Evolutionary conservation across 2,329 filamentous ascomycete species (phyloP).

Genomic region (Colletotrichum sp.): DNA sequence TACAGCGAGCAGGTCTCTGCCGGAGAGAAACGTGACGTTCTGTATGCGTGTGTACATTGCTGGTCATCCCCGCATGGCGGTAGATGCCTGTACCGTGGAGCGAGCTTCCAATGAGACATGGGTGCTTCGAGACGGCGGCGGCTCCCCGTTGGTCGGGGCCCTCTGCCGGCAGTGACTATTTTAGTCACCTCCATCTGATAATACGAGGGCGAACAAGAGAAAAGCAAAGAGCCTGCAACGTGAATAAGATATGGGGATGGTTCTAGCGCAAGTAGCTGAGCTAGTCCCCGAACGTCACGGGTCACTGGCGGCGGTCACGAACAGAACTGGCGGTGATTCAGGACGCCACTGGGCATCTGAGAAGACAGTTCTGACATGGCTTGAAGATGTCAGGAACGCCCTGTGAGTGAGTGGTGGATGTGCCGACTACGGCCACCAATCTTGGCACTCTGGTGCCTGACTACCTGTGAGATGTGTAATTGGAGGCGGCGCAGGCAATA

Average conservation of each 20-base stretch:
- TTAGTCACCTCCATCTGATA: neutral
- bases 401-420: neutral
- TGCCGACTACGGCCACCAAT: neutral
- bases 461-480: neutral
- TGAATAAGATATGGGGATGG: neutral
- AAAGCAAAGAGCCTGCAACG: constrained; percentile 6
- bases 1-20: neutral
- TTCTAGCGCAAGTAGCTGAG: neutral
- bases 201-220: constrained; percentile 10
- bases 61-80: neutral
- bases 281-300: neutral
- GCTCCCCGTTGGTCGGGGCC: neutral
- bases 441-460: neutral
- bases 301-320: neutral
- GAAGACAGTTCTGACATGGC: neutral
- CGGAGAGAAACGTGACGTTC: neutral
- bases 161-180: neutral
- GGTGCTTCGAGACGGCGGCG: neutral
- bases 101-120: neutral
- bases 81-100: neutral
- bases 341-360: neutral
- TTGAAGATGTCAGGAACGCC: neutral
- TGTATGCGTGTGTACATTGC: neutral
- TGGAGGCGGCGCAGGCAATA: neutral
- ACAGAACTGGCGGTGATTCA: neutral